Evolutionary conservation across 257 asterid species (phyloP), one percentile per base, ranked within the genome.

Genomic region (Haberlea rhodopensis): DNA sequence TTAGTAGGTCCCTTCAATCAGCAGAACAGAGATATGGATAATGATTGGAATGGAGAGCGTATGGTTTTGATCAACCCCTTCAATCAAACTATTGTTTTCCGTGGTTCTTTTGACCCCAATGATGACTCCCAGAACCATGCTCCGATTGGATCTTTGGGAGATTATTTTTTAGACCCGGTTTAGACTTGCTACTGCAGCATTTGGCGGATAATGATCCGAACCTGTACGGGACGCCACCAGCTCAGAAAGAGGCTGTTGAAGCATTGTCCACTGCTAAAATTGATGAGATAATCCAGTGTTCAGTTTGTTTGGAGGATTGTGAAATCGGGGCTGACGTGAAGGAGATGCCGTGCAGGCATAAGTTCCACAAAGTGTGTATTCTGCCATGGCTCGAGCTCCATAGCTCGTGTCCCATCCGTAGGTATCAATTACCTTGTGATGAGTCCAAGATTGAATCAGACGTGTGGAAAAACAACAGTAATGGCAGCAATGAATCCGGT

Each of bases 321-420:
- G 90, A 86, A 73, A 61, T 78, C n/a, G 94, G 94, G 24, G 62
- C 69, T 20, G 78, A 79, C 56, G 97, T 83, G 7, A 90, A 78
- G 71, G 83, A 85, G 81, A 81, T 90, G 89, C 97, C 97, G 7
- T 90, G 97, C 73, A 84, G 79, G 53, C 97, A 90, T 63, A 87
- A 71, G 81, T 90, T 90, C 62, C 97, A 90, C 27, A 32, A 71
- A 32, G 76, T 56, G 5, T 88, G 97, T 71, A 87, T 90, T 65
- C 52, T 90, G 57, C 96, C 97, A 1, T 90, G 97, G 97, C 78
- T 90, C 32, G 86, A 88, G 79, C 92, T 88, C 61, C 97, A 90
- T 65, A 90, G 97, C 63, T 85, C 97, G 8, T 90, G 96, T 66
- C 97, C 97, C 21, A 73, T 86, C 21, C 88, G 97, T 65, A 75